Base-by-base conservation (phyloP, 148 eudicot species). In the Fallopia convolvulus region DNA sequence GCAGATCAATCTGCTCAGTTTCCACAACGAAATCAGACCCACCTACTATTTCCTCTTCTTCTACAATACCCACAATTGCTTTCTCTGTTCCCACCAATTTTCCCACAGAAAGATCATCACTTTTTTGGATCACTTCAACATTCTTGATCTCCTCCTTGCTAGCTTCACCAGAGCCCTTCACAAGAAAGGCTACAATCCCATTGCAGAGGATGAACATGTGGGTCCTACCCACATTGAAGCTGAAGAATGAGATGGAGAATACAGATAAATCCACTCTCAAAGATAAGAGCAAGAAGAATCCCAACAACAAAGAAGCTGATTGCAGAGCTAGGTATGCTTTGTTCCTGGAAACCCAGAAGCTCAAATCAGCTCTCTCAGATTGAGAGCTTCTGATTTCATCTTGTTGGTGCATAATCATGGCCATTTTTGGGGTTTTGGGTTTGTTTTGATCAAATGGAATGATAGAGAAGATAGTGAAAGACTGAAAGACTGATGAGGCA, bases 141-240 rank as follows among this genome's bases (percentile, higher is more conserved):
- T 39, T 68, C 46, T 68, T 68, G 46, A 39, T 15, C 44, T 68
- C 15, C 36, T 11, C 13, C 17, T 18, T 15, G 32, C 40, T 66
- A 13, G 36, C 74, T n/a, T 21, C 50, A 42, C 42, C 77, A 2
- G 91, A 85, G 44, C 80, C 83, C 46, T 68, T 80, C n/a, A 90
- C 86, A 55, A 88, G 70, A 76, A 88, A 68, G 13, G 82, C 88
- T 12, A 89, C 77, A 74, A 90, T 84, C 65, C 94, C 90, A 84
- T 90, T 89, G 73, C 87, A 90, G 18, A 90, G 78, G 47, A 90
- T 83, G 84, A 90, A 90, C 49, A 90, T 81, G 79, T 79, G 83
- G 81, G 89, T 89, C 76, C 89, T 89, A 60, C 86, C 90, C 63
- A 75, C 21, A 11, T 39, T 68, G 21, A 68, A 39, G 17, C 70